Percentiles rank a stretch among this genome's conserved stretches.
Conservation (phyloP, 805 yeast genomes). For the Candida nanaspora region DNA sequence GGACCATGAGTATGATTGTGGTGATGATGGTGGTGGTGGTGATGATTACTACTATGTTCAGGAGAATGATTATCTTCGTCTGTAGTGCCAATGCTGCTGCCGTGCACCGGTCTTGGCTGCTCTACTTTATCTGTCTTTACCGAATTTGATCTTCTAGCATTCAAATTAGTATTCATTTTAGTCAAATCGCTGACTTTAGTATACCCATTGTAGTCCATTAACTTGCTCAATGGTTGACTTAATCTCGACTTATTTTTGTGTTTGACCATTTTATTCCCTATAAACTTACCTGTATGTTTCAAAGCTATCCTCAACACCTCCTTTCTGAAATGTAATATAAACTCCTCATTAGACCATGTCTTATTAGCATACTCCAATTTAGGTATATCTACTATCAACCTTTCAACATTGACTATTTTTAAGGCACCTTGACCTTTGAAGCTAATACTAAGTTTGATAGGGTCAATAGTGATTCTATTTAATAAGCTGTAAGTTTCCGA, state of each 20-base stretch:
- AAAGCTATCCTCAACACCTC: constrained; percentile 49
- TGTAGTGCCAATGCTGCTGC: neutral
- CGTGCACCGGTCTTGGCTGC: neutral
- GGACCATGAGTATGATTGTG: constrained; percentile 1
- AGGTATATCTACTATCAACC: constrained; percentile 63
- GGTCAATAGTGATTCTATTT: constrained; percentile 22
- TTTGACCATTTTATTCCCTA: constrained; percentile 60
- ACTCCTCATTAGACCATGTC: constrained; percentile 69
- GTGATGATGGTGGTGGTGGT: constrained; percentile 1
- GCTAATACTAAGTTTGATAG: constrained; percentile 46
- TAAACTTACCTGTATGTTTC: constrained; percentile 66
- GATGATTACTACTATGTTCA: too few species aligned
- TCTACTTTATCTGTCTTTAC: neutral
- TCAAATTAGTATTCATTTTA: constrained; percentile 1
- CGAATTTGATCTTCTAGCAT: neutral
- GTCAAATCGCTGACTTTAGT: constrained; percentile 32
- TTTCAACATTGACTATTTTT: constrained; percentile 68
- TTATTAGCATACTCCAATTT: constrained; percentile 48
- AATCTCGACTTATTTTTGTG: constrained; percentile 6
- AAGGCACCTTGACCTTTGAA: constrained; percentile 71
- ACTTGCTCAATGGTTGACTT: constrained; percentile 31
- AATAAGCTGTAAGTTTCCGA: constrained; percentile 36
- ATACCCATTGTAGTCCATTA: constrained; percentile 30
- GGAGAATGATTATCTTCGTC: neutral
- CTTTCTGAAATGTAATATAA: constrained; percentile 54